Evolutionary conservation across 2,329 filamentous ascomycete genomes (phyloP), one percentile per base, ranked within the genome.

Genomic region (Aspergillus bombycis): DNA sequence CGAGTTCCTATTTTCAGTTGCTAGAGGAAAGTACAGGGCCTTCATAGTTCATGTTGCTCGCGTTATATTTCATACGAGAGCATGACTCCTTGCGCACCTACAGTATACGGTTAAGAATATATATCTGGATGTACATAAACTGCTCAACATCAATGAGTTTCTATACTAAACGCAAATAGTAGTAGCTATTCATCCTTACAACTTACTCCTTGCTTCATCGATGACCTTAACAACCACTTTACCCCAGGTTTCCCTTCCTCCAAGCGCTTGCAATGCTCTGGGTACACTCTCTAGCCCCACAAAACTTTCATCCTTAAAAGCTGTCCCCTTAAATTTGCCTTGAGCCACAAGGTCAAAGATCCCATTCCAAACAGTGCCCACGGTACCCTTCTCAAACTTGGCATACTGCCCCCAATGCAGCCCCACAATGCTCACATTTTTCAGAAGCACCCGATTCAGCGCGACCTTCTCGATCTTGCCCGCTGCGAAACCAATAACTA

Each of bases 191-290:
- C 21, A 26, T 59, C 46, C n/a, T 43, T 64, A 81, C 57, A 81
- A 67, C 69, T 77, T 76, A 67, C 77, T 79, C 71, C 83, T 81
- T 8, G 86, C 83, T 73, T 93, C 84, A 70, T 93, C 91, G 1
- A 90, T 89, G 48, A 98, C 83, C 79, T 92, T 92, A 23, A 97
- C 89, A 1, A 97, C 92, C 0, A 98, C 94, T 84, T 98, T 98
- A 0, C 94, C 94, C 94, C 94, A 98, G 1, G 93, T 97, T 57
- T 91, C 91, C 64, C 94, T 84, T 1, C 88, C 87, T 1, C 92
- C 94, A 61, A 98, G 79, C 2, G 91, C 91, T 71, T 89, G 83
- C 71, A 98, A 77, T 0, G 94, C 94, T 65, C 86, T 86, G 0
- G 91, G 90, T 32, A 97, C 86, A 62, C 84, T 89, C 71, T 96